Percentiles rank a stretch among this genome's conserved stretches.
Conservation (phyloP, 2,329 filamentous ascomycete genomes). For the Escovopsis sp. region DNA sequence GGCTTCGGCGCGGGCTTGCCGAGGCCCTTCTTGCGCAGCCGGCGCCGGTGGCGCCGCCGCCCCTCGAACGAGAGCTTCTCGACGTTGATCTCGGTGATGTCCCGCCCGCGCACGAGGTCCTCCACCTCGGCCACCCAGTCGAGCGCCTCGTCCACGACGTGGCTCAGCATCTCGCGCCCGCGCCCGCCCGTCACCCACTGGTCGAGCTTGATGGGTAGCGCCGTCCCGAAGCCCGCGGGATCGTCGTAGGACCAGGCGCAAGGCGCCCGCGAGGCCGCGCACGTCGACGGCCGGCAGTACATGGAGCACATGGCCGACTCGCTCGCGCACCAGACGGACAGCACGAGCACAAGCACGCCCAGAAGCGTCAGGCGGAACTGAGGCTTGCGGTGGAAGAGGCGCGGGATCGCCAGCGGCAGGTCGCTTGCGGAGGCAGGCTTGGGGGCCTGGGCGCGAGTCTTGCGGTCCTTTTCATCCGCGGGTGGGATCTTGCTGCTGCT, state of each 20-base stretch:
- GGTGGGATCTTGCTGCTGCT: no score
- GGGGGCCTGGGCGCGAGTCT: slow-evolving; percentile 1
- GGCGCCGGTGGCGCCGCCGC: slow-evolving; percentile 33
- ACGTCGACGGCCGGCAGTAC: slow-evolving; percentile 40
- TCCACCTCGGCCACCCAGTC: slow-evolving; percentile 34
- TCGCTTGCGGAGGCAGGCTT: slow-evolving; percentile 14
- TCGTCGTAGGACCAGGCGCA: slow-evolving; percentile 44
- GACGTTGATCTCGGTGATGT: slow-evolving; percentile 30
- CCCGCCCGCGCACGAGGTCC: slow-evolving; percentile 30
- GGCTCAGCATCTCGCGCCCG: slow-evolving; percentile 25
- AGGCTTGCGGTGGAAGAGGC: slow-evolving; percentile 29
- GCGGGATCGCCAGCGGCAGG: slow-evolving; percentile 30
- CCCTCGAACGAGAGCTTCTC: slow-evolving; percentile 29
- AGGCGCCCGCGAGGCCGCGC: slow-evolving; percentile 21
- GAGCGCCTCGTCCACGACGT: slow-evolving; percentile 26
- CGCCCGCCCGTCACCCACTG: slow-evolving; percentile 42
- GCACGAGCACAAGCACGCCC: slow-evolving; percentile 28
- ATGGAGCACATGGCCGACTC: slow-evolving; percentile 38
- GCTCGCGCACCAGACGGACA: slow-evolving; percentile 37
- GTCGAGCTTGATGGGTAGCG: slow-evolving; percentile 47
- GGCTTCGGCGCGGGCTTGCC: slow-evolving; percentile 19
- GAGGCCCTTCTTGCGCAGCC: slow-evolving; percentile 33
- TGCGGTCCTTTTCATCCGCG: slow-evolving; percentile 5
- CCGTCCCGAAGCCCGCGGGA: slow-evolving; percentile 43
- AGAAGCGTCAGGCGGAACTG: slow-evolving; percentile 33